Evolutionary conservation across 176 grass and related monocot genomes (phyloP).

Genomic region (Oryza glumipatula): DNA sequence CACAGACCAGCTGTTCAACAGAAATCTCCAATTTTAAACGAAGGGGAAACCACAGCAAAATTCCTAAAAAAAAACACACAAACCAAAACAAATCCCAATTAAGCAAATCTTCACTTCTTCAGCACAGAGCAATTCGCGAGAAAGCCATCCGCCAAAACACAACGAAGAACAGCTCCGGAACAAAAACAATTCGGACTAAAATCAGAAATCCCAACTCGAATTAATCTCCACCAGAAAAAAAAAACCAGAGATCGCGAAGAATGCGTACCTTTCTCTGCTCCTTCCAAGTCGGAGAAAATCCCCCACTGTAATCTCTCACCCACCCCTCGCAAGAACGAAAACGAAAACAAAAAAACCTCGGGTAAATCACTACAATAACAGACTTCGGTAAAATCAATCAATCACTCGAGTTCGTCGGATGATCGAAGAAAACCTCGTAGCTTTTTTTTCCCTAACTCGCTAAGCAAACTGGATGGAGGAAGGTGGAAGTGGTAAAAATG

Average conservation of each 20-base stretch:
- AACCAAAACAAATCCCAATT: background rate
- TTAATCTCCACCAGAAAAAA: background rate
- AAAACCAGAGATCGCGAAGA: background rate
- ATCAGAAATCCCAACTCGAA: background rate
- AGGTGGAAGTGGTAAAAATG: slow-evolving; percentile 13
- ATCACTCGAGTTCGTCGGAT: background rate
- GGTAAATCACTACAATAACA: background rate
- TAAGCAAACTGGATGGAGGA: slow-evolving; percentile 10
- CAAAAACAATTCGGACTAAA: background rate
- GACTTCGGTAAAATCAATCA: background rate
- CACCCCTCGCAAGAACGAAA: background rate
- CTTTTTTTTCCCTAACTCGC: background rate
- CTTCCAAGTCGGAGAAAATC: background rate
- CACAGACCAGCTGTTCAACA: background rate
- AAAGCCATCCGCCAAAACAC: background rate
- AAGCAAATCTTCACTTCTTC: background rate
- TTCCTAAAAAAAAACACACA: background rate
- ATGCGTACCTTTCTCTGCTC: background rate
- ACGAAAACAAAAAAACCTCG: background rate
- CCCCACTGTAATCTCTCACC: background rate
- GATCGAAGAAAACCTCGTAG: background rate
- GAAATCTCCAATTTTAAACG: background rate
- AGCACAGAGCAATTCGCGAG: background rate
- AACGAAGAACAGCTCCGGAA: background rate
- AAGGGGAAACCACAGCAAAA: background rate